Percentiles rank a stretch among this genome's conserved stretches.
Conservation (phyloP, 805 yeast species). For the Saccharomyces paradoxus region DNA sequence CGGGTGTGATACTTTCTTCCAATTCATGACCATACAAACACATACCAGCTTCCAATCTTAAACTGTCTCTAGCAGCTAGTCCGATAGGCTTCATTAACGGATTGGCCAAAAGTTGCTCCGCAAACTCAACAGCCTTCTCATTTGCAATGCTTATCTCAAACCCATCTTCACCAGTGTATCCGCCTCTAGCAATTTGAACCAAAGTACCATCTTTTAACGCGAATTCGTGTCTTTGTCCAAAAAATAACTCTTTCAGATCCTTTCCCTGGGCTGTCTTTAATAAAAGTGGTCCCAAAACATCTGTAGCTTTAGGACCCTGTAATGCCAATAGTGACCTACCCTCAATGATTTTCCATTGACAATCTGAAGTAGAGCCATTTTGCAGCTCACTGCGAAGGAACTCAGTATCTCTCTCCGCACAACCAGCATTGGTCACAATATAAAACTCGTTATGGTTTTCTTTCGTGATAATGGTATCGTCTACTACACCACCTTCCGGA, state of each 20-base stretch:
- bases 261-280: constrained; percentile 23
- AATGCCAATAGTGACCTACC: constrained; percentile 71
- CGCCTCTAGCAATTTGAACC: constrained; percentile 85
- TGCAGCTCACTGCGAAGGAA: constrained; percentile 47
- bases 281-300: constrained; percentile 56
- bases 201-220: constrained; percentile 32
- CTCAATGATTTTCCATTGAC: constrained; percentile 43
- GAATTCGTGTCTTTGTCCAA: constrained; percentile 53
- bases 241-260: constrained; percentile 48
- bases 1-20: constrained; percentile 70
- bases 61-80: constrained; percentile 94
- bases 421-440: constrained; percentile 93
- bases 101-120: constrained; percentile 48
- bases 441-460: constrained; percentile 55
- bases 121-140: constrained; percentile 49
- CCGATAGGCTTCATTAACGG: constrained; percentile 77
- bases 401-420: constrained; percentile 69
- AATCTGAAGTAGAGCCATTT: constrained; percentile 16
- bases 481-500: constrained; percentile 80
- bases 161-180: constrained; percentile 98
- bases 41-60: constrained; percentile 96
- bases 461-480: constrained; percentile 85
- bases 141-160: constrained; percentile 80
- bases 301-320: constrained; percentile 86
- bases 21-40: constrained; percentile 93